These are phyloP conservation scores for Zygoascus flipseniorum DNA, from an alignment of 805 yeast species.

Conservation along the genomic window DNA sequence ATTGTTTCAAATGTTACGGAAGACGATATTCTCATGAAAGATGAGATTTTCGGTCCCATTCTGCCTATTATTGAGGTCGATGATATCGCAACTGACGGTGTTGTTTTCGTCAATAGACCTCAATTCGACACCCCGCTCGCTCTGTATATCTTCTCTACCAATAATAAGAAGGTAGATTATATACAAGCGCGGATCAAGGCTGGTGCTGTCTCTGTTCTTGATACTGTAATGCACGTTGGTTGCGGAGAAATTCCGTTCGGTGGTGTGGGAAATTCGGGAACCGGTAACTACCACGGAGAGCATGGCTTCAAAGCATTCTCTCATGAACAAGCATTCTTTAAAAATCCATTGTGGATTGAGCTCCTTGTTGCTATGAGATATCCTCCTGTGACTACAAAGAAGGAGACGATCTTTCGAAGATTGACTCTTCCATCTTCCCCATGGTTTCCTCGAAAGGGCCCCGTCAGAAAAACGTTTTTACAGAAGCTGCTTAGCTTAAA, in stretches of 20 bases:
- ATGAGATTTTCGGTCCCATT: conserved; percentile 80
- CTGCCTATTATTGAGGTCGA: conserved; percentile 60
- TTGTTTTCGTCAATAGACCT: conserved; percentile 29
- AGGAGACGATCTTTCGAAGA: conserved; percentile 18
- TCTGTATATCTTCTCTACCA: conserved; percentile 53
- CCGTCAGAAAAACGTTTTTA: conserved; percentile 14
- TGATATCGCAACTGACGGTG: conserved; percentile 22
- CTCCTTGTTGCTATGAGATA: conserved; percentile 49
- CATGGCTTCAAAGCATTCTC: conserved; percentile 64
- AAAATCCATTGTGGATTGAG: conserved; percentile 61
- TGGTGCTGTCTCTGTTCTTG: conserved; percentile 66
- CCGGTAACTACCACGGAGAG: conserved; percentile 74
- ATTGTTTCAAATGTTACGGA: conserved; percentile 50
- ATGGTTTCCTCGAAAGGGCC: conserved; percentile 16
- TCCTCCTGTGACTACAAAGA: conserved; percentile 45
- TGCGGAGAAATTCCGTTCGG: conserved; percentile 75
- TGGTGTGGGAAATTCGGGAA: conserved; percentile 80
- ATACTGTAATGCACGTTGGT: conserved; percentile 62
- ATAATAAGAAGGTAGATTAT: conserved; percentile 38
- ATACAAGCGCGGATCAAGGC: conserved; percentile 53
- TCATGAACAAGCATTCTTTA: conserved; percentile 60
- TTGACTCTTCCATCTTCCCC: conserved; percentile 5
- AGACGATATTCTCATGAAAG: conserved; percentile 63
- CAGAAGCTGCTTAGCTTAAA: conserved; percentile 2
- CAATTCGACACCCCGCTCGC: conserved; percentile 76